Base-by-base conservation (phyloP, 164 flowering plant species). In the Taxillus chinensis region DNA sequence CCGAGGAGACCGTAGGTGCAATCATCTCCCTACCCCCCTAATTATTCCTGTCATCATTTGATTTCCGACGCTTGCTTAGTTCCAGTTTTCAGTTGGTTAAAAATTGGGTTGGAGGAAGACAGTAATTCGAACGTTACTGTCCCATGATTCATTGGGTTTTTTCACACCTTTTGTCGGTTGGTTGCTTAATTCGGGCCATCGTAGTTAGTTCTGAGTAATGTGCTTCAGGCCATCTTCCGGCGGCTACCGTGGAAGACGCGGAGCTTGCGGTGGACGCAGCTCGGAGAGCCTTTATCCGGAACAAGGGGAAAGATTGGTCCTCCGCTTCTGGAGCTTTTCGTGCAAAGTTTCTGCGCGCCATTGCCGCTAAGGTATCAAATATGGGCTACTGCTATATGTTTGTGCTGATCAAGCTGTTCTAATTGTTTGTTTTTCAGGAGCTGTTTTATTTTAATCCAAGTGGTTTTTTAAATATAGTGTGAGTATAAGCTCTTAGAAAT, bases 221-320 rank as follows among this genome's bases (percentile, higher is more conserved):
- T 51, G 50, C 27, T 62, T 74, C 14, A 93, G 98, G 98, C 61
- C 78, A 84, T 73, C 88, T 90, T 58, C 97, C 98, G 5, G 89
- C 95, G 0, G 98, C 89, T 15, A 90, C 97, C 10, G 77, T 82
- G 5, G 97, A 86, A 63, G 98, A 93, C 84, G 96, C 86, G 55
- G 90, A 87, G 62, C 60, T 86, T 54, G 97, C 98, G 0, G 98
- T 93, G 43, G 84, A 64, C 60, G 96, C 96, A 9, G 97, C 98
- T 61, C 75, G 86, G 13, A 75, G 63, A 70, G 98, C 97, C 8
- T 60, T 90, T 27, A 3, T 70, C 5, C 67, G 89, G 73, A 86
- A 85, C 60, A 77, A 63, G 52, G 97, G 95, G 27, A 74, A 52
- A 39, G 92, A 85, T 39, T 90, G 98, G 98, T 67, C 91, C 7